Evolutionary conservation across 441 rosid genomes (phyloP).

Genomic region (Sinapis alba): DNA sequence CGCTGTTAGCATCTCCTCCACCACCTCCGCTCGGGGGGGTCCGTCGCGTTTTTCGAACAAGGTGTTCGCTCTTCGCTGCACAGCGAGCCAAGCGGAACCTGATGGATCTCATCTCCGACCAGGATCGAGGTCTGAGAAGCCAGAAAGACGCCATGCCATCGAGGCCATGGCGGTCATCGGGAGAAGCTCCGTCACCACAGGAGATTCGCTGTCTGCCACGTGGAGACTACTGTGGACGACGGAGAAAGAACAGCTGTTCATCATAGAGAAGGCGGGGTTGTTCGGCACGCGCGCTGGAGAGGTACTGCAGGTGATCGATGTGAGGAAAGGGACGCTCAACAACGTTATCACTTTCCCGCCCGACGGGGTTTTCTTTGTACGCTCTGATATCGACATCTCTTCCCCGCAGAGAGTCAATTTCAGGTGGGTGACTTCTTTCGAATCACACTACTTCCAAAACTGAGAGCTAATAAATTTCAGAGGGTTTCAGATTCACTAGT

Average conservation of each 20-base stretch:
- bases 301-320: conserved; percentile 92
- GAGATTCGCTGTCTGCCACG: conserved; percentile 64
- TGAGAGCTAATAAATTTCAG: not conserved
- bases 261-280: conserved; percentile 75
- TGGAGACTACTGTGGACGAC: conserved; percentile 96
- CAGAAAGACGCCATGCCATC: conserved; percentile 71
- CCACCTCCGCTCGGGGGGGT: not conserved
- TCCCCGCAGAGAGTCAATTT: conserved; percentile 83
- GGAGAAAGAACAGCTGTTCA: conserved; percentile 95
- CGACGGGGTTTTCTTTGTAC: conserved; percentile 85
- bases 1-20: conserved; percentile 20
- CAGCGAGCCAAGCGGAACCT: conserved; percentile 63
- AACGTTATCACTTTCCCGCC: conserved; percentile 96
- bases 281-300: conserved; percentile 81
- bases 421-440: conserved; percentile 22
- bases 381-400: conserved; percentile 69
- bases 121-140: conserved; percentile 83
- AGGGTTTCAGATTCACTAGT: conserved; percentile 59
- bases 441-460: not conserved
- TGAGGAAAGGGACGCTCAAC: conserved; percentile 52
- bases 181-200: conserved; percentile 59
- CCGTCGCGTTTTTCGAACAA: conserved; percentile 16
- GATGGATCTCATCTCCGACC: conserved; percentile 75
- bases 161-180: conserved; percentile 66
- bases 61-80: conserved; percentile 52